Percentiles rank a stretch among this genome's conserved stretches.
Conservation (phyloP, 257 asterid species). For the Lithospermum erythrorhizon region DNA sequence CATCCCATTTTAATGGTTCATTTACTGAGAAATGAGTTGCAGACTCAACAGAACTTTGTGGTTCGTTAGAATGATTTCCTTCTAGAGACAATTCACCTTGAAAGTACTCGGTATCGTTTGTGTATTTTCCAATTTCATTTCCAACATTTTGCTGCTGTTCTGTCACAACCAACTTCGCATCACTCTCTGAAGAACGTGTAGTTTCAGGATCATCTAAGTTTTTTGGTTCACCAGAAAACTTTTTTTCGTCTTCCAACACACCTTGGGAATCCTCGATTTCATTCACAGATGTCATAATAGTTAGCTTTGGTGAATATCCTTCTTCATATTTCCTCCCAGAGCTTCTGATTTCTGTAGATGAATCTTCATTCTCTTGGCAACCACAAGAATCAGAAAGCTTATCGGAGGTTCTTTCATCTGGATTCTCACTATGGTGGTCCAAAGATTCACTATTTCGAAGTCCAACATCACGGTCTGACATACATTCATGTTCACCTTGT, state of each 20-base stretch:
- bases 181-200: no score
- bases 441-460: constrained; percentile 9
- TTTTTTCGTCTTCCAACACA: neutral
- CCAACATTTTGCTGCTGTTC: neutral
- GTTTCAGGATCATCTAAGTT: neutral
- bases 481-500: constrained; percentile 9
- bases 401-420: constrained; percentile 25
- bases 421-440: constrained; percentile 13
- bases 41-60: no score
- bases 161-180: no score
- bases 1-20: no score
- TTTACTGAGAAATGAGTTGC: no score
- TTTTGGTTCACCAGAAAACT: neutral
- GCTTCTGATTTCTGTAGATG: constrained; percentile 6
- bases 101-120: neutral
- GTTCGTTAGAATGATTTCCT: neutral
- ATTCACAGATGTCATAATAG: neutral
- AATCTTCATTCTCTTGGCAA: constrained; percentile 14
- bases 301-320: constrained; percentile 9
- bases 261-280: neutral
- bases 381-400: constrained; percentile 33
- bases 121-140: neutral
- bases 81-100: constrained; percentile 8
- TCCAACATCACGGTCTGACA: constrained; percentile 13
- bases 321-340: neutral